Conservation (phyloP, 805 yeast genomes). For the Starmerella apis region DNA sequence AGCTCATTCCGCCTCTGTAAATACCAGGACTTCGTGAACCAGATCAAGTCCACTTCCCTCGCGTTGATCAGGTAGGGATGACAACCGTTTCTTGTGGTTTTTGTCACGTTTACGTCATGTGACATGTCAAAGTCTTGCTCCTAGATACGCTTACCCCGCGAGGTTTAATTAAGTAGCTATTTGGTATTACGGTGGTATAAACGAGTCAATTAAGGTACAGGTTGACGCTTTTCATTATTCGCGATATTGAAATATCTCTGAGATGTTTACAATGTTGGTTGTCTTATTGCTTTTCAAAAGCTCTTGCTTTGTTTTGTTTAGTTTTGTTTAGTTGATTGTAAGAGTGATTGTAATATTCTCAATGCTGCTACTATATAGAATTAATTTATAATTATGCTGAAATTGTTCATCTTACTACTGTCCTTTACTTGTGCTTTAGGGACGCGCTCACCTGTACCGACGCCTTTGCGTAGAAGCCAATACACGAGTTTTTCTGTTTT, state of each 20-base stretch:
- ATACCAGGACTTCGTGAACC: neutral
- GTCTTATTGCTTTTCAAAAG: no score
- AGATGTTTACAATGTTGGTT: no score
- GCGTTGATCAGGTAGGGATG: constrained; percentile 1
- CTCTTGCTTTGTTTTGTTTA: no score
- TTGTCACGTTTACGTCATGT: neutral
- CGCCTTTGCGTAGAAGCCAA: constrained; percentile 49
- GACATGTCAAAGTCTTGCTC: neutral
- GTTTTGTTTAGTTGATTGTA: no score
- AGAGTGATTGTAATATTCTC: no score
- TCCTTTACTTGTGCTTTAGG: constrained; percentile 37
- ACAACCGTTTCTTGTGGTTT: neutral
- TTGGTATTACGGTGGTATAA: no score
- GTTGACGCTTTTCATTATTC: no score
- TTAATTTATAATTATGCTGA: constrained; percentile 39
- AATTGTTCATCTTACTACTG: constrained; percentile 60
- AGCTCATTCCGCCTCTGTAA: constrained; percentile 16
- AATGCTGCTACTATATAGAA: no score
- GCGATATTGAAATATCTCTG: no score
- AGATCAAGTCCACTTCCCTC: neutral
- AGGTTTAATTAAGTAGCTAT: no score
- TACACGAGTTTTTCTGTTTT: constrained; percentile 65
- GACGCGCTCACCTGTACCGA: constrained; percentile 22
- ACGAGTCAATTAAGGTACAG: no score
- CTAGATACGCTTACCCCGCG: neutral